phyloP scores from a whole-genome alignment of 2,329 filamentous ascomycete genomes.

The Thielaviopsis euricoi region DNA sequence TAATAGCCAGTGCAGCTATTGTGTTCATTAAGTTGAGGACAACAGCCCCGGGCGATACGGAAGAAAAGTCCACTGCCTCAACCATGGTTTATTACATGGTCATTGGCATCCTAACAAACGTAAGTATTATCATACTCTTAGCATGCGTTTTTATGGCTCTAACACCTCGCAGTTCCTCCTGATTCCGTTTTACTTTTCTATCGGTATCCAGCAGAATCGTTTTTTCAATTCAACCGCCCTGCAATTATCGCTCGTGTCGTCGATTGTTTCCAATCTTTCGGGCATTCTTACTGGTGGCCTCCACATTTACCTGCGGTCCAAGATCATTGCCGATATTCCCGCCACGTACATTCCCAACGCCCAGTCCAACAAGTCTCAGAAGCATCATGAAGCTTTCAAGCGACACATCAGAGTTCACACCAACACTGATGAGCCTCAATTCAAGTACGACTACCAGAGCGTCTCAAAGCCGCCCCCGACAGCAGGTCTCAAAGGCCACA shows the following conservation, averaged over 20 bases:
- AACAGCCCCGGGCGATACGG: conserved; percentile 32
- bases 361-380: conserved; percentile 1
- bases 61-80: conserved; percentile 46
- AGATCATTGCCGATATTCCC: conserved; percentile 27
- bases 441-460: not conserved
- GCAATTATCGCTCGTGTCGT: conserved; percentile 43
- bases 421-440: not conserved
- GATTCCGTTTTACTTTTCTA: conserved; percentile 45
- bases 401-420: conserved; percentile 6
- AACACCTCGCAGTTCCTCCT: conserved; percentile 30
- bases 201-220: conserved; percentile 28
- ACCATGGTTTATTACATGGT: conserved; percentile 53
- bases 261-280: conserved; percentile 48
- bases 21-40: conserved; percentile 38
- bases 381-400: conserved; percentile 5
- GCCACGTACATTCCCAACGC: not conserved
- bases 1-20: conserved; percentile 33
- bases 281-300: conserved; percentile 48
- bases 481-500: not conserved
- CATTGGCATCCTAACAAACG: conserved; percentile 39
- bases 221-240: conserved; percentile 24
- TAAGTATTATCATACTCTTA: conserved; percentile 21
- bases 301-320: conserved; percentile 51
- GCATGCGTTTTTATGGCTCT: not conserved
- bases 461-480: conserved; percentile 8